Evolutionary conservation across 768 basidiomycete genomes (phyloP).

Genomic region (Tricholoma hemisulphureum): DNA sequence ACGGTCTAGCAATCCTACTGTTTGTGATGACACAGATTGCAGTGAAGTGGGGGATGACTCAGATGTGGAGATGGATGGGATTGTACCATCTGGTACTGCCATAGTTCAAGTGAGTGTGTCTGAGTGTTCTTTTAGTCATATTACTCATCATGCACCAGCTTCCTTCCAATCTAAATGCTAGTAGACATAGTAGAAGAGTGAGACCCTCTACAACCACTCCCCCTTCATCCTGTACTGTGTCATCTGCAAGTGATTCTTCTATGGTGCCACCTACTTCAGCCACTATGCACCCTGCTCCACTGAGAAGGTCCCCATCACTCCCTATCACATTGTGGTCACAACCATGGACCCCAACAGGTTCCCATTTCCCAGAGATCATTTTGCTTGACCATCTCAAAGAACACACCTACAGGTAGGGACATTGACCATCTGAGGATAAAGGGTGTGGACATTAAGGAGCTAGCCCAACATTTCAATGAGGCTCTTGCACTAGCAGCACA

Average conservation of each 20-base stretch:
- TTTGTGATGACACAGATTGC: background rate
- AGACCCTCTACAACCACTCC: background rate
- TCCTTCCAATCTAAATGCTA: background rate
- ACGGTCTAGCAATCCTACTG: background rate
- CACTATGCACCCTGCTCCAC: background rate
- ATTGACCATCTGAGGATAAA: background rate
- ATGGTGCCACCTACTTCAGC: background rate
- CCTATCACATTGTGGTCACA: background rate
- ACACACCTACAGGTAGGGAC: background rate
- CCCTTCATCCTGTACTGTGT: background rate
- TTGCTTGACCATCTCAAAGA: background rate
- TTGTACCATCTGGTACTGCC: background rate
- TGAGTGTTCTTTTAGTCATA: background rate
- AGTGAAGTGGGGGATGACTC: background rate
- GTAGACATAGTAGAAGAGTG: background rate
- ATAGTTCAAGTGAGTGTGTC: background rate
- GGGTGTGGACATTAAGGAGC: background rate
- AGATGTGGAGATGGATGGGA: background rate
- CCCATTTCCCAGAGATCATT: background rate
- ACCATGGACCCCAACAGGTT: background rate
- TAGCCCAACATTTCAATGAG: background rate
- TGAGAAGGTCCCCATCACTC: background rate
- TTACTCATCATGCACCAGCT: background rate
- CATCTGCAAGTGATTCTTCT: background rate
- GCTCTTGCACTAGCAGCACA: background rate